phyloP scores from a whole-genome alignment of 2,329 filamentous ascomycete genomes.

The Trichoderma arundinaceum region DNA sequence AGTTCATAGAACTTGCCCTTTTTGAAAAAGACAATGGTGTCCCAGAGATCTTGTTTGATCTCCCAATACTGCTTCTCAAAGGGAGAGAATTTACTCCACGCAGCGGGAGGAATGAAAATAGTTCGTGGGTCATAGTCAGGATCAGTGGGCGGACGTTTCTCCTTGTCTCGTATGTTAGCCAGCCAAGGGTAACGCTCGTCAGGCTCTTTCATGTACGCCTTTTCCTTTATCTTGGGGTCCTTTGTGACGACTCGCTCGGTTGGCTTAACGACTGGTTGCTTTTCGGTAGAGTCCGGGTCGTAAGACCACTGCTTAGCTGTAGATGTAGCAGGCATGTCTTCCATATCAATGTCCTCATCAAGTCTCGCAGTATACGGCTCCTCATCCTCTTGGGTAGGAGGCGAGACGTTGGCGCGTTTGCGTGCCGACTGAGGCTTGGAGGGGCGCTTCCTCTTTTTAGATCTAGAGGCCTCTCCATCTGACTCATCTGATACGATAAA shows the following conservation, averaged over 20 bases:
- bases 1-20: constrained; percentile 99
- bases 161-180: constrained; percentile 81
- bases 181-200: constrained; percentile 91
- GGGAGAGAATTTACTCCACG: constrained; percentile 83
- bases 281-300: constrained; percentile 55
- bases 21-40: constrained; percentile 98
- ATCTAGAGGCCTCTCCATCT: constrained; percentile 63
- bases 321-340: constrained; percentile 65
- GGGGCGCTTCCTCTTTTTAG: constrained; percentile 79
- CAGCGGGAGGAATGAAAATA: constrained; percentile 83
- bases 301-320: constrained; percentile 84
- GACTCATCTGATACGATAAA: constrained; percentile 89
- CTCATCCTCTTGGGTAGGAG: constrained; percentile 39
- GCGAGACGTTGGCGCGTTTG: constrained; percentile 66
- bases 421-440: constrained; percentile 58
- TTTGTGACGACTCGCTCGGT: constrained; percentile 39
- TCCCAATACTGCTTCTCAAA: constrained; percentile 99
- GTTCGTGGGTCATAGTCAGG: constrained; percentile 91
- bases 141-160: constrained; percentile 76
- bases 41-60: constrained; percentile 97
- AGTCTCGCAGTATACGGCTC: constrained; percentile 48
- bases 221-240: constrained; percentile 57
- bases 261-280: constrained; percentile 45
- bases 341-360: constrained; percentile 58
- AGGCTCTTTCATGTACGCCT: constrained; percentile 81